Conservation (phyloP, 2,329 filamentous ascomycete genomes). For the Hymenoscyphus fructigenus region DNA sequence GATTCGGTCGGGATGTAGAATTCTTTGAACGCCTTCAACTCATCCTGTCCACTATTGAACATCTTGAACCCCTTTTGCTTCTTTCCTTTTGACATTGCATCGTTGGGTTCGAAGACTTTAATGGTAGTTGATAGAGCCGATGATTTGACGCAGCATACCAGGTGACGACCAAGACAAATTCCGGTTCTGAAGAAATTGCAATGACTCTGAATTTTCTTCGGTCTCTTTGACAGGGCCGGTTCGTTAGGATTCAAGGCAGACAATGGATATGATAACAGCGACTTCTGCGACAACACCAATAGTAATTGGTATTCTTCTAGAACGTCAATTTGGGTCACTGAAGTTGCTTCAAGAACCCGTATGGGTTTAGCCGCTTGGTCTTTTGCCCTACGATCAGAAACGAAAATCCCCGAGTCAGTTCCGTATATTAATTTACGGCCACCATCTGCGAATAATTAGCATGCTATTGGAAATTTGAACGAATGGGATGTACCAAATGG, state of each 20-base stretch:
- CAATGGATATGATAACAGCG: constrained; percentile 83
- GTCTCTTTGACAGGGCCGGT: constrained; percentile 75
- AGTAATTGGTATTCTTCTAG: constrained; percentile 93
- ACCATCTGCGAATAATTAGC: constrained; percentile 61
- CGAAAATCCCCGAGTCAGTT: constrained; percentile 89
- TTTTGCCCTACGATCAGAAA: constrained; percentile 87
- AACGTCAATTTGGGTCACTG: constrained; percentile 93
- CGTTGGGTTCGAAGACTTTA: constrained; percentile 98
- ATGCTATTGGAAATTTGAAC: constrained; percentile 20
- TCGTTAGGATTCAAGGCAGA: constrained; percentile 85
- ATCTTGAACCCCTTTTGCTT: constrained; percentile 97
- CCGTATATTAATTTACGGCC: constrained; percentile 92
- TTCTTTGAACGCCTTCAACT: constrained; percentile 95
- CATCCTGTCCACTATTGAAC: constrained; percentile 90
- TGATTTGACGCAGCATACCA: constrained; percentile 96
- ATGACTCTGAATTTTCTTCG: constrained; percentile 94
- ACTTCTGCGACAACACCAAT: constrained; percentile 89
- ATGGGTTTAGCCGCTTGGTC: constrained; percentile 72
- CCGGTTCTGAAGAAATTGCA: constrained; percentile 99
- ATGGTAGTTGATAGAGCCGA: constrained; percentile 92
- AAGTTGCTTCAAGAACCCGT: constrained; percentile 79
- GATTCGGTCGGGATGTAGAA: constrained; percentile 99
- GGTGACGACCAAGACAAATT: constrained; percentile 87
- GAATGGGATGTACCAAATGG: constrained; percentile 68
- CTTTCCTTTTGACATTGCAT: constrained; percentile 88